phyloP scores from a whole-genome alignment of 306 rosid genomes.

The Calophaca sinica region DNA sequence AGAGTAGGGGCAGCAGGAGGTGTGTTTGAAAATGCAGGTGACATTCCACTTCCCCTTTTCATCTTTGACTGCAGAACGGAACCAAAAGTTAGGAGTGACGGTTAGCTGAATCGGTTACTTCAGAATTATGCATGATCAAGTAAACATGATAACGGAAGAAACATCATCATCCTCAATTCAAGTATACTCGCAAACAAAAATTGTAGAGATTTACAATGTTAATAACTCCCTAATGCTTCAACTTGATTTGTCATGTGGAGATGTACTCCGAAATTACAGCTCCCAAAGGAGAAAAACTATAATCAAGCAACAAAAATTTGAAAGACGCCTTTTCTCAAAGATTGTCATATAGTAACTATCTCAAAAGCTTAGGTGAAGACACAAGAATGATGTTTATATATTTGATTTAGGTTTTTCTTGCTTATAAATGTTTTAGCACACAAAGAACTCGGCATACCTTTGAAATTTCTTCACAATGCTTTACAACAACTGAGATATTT shows the following conservation, averaged over 20 bases:
- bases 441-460: conserved; percentile 72
- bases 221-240: conserved; percentile 5
- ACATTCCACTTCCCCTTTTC: conserved; percentile 78
- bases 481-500: conserved; percentile 82
- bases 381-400: not conserved
- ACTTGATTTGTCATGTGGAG: conserved; percentile 13
- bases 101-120: not conserved
- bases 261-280: conserved; percentile 35
- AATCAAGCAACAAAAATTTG: not conserved
- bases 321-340: not conserved
- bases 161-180: not conserved
- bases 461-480: conserved; percentile 90
- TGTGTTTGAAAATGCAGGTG: conserved; percentile 49
- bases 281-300: not conserved
- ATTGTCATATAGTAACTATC: not conserved
- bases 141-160: conserved; percentile 34
- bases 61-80: conserved; percentile 75
- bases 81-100: conserved; percentile 31
- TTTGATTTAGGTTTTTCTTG: conserved; percentile 35
- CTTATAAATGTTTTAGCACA: conserved; percentile 32
- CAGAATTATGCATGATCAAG: conserved; percentile 1
- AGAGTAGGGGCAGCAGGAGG: conserved; percentile 48
- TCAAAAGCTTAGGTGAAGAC: not conserved
- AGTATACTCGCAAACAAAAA: conserved; percentile 3
- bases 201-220: conserved; percentile 28